A percentile compares a stretch with the other conserved stretches of the same genome.
These are phyloP conservation scores for Neurospora sp. DNA, from an alignment of 495 filamentous ascomycete genomes.

Conservation along the genomic window DNA sequence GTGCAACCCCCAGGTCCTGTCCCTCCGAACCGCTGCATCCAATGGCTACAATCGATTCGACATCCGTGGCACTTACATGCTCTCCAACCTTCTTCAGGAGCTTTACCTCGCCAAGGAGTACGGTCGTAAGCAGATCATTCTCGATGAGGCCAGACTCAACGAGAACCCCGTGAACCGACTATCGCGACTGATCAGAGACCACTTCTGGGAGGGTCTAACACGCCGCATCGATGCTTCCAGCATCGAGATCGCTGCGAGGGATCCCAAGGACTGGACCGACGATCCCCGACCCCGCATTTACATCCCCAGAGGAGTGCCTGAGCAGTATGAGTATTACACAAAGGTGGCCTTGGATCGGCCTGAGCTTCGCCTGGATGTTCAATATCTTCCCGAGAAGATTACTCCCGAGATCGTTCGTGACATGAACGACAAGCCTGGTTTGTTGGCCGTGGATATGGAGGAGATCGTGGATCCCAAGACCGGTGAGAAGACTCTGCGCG, in stretches of 20 bases:
- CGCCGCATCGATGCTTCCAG: constrained; percentile 79
- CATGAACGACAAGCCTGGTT: constrained; percentile 75
- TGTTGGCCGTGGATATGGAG: constrained; percentile 86
- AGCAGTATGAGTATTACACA: constrained; percentile 81
- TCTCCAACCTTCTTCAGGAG: constrained; percentile 91
- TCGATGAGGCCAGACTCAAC: constrained; percentile 77
- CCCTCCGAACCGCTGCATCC: constrained; percentile 76
- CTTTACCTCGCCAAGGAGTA: constrained; percentile 80
- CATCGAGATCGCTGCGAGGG: constrained; percentile 72
- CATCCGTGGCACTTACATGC: constrained; percentile 87
- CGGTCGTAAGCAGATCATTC: constrained; percentile 70
- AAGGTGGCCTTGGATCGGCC: constrained; percentile 64
- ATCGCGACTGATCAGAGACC: constrained; percentile 69
- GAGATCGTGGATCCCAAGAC: constrained; percentile 52
- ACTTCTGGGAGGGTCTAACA: constrained; percentile 85
- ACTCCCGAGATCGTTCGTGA: constrained; percentile 61
- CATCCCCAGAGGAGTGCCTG: constrained; percentile 69
- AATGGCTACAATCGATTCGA: constrained; percentile 75
- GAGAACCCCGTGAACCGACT: constrained; percentile 89
- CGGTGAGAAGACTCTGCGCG: constrained; percentile 54
- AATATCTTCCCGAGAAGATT: constrained; percentile 58
- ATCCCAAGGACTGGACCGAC: constrained; percentile 85
- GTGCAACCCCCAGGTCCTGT: constrained; percentile 46
- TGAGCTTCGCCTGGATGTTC: constrained; percentile 77
- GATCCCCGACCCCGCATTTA: constrained; percentile 89